These are phyloP conservation scores for Coprinopsis marcescibilis DNA, from an alignment of 768 basidiomycete species.

Conservation along the genomic window DNA sequence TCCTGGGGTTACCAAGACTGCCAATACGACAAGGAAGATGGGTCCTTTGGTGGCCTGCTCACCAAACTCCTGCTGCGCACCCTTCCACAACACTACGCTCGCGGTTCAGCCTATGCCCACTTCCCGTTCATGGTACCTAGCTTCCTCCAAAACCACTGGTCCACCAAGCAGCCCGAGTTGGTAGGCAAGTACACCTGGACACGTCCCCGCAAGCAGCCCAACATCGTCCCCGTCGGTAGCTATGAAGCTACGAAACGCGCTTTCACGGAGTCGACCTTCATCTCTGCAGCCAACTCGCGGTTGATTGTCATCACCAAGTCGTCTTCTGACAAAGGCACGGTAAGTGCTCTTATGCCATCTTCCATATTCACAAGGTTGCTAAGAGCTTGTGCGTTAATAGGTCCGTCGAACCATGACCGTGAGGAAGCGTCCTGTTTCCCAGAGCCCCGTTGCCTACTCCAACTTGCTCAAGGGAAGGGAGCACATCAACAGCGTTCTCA, in stretches of 20 bases:
- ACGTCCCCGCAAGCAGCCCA: constrained; percentile 33
- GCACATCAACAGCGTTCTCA: constrained; percentile 16
- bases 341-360: constrained; percentile 6
- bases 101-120: constrained; percentile 62
- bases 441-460: constrained; percentile 10
- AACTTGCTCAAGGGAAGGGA: constrained; percentile 6
- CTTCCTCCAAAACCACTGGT: constrained; percentile 37
- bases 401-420: not conserved
- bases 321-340: constrained; percentile 19
- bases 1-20: constrained; percentile 76
- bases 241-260: constrained; percentile 30
- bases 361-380: not conserved
- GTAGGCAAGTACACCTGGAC: constrained; percentile 52
- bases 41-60: constrained; percentile 73
- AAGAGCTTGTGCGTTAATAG: not conserved
- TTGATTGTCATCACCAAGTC: constrained; percentile 24
- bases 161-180: constrained; percentile 21
- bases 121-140: constrained; percentile 76
- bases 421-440: constrained; percentile 7
- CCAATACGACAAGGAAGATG: constrained; percentile 55
- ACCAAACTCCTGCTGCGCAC: constrained; percentile 67
- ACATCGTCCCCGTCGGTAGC: constrained; percentile 23
- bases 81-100: constrained; percentile 63
- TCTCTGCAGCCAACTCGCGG: constrained; percentile 28
- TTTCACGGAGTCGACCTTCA: constrained; percentile 25